Evolutionary conservation across 257 asterid genomes (phyloP).

Genomic region (Solanum clarkiae): DNA sequence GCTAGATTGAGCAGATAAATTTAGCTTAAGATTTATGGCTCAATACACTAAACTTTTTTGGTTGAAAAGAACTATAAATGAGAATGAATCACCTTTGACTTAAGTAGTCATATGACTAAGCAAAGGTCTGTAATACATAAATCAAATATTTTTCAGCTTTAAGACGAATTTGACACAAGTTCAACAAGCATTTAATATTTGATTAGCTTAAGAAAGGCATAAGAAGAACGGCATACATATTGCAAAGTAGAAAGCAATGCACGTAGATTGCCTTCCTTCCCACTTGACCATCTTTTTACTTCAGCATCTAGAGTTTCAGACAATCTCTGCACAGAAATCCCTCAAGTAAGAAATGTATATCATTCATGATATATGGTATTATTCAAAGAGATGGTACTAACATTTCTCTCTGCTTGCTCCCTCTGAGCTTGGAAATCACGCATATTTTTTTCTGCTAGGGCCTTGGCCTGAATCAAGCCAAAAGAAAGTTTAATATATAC

Average conservation of each 20-base stretch:
- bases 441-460: conserved; percentile 90
- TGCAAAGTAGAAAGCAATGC: conserved; percentile 92
- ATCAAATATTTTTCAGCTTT: neutral
- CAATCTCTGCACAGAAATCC: conserved; percentile 52
- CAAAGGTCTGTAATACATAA: neutral
- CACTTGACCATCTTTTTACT: conserved; percentile 88
- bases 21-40: neutral
- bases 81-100: neutral
- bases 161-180: neutral
- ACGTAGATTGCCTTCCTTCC: conserved; percentile 87
- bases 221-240: conserved; percentile 45
- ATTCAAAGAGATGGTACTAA: conserved; percentile 20
- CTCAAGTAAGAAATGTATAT: conserved; percentile 12
- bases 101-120: neutral
- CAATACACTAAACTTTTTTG: neutral
- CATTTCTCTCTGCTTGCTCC: conserved; percentile 83
- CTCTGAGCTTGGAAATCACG: conserved; percentile 84
- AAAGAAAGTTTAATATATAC: neutral
- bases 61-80: neutral
- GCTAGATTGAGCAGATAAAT: neutral
- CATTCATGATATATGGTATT: conserved; percentile 3
- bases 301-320: conserved; percentile 81
- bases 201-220: neutral
- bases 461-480: conserved; percentile 63
- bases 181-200: neutral